Evolutionary conservation across 2,329 filamentous ascomycete species (phyloP), one percentile per base, ranked within the genome.

Genomic region (Pezicula carpinea): DNA sequence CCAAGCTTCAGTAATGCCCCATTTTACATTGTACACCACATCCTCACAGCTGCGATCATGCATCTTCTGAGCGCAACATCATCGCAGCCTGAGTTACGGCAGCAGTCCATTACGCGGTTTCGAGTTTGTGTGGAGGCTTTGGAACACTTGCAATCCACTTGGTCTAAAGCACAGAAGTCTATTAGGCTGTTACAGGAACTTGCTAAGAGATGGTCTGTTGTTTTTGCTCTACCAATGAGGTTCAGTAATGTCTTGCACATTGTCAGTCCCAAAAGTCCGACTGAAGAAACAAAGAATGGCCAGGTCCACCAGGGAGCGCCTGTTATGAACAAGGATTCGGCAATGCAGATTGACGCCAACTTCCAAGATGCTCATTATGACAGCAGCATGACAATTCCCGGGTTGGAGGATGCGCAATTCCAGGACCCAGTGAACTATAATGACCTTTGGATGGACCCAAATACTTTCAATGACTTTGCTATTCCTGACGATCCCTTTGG

Each of bases 21-120:
- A 18, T 19, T 22, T 32, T 48, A 21, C 40, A 29, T 46, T n/a
- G 21, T 50, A 21, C 43, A 50, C 17, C 38, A 50, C 26, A 43
- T 49, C 21, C 26, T 46, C 5, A 46, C 48, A 29, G 48, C 48
- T 18, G 19, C 48, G 3, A 50, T 46, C 8, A 46, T 50, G 39
- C 48, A 50, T 31, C 29, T 50, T 4, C 34, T 50, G 2, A 50
- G 18, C 18, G 43, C 18, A 11, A 50, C 48, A 15, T 39, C 41
- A 26, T 40, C 38, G 11, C 19, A 23, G 38, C 22, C 17, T 14
- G 15, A 5, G n/a, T 22, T 40, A 22, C 6, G 17, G 6, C 22
- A 21, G 3, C 44, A 46, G 22, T 23, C 38, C 5, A 34, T 33
- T 6, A n/a, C 15, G 13, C 21, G 26, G 22, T 26, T 46, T 13